phyloP scores from a whole-genome alignment of 345 rosid genomes.

The Durio zibethinus region DNA sequence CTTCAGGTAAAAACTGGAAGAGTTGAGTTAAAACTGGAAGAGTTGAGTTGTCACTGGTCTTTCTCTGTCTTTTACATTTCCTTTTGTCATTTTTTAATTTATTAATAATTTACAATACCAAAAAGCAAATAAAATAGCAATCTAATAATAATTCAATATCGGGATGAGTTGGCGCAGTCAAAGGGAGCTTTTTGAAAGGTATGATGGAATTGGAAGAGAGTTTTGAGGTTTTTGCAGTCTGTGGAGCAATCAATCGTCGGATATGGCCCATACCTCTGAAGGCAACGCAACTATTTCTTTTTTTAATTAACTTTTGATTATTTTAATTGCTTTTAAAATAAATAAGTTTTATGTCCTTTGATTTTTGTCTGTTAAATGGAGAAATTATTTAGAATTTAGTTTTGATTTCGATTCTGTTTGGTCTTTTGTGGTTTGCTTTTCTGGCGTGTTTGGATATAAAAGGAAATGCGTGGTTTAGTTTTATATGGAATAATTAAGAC shows the following conservation, averaged over 20 bases:
- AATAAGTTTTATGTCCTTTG: background rate
- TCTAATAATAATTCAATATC: conserved; percentile 31
- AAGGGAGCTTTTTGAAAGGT: conserved; percentile 60
- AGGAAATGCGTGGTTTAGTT: background rate
- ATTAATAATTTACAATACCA: no score
- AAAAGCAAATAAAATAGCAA: no score
- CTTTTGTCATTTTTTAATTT: conserved; percentile 10
- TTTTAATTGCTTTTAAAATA: background rate
- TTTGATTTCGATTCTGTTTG: background rate
- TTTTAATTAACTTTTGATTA: background rate
- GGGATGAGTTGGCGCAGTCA: conserved; percentile 52
- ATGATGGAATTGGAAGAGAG: conserved; percentile 81
- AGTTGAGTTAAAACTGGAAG: no score
- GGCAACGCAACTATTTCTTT: conserved; percentile 76
- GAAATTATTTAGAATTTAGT: background rate
- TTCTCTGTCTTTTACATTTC: no score
- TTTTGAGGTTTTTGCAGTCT: conserved; percentile 84
- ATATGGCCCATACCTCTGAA: conserved; percentile 70
- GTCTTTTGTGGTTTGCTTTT: background rate
- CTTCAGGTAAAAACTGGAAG: no score
- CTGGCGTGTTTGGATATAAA: background rate
- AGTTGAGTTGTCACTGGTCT: background rate
- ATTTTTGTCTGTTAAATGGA: background rate
- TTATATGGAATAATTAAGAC: background rate
- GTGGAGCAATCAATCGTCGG: conserved; percentile 77